Base-by-base conservation (phyloP, 306 rosid genomes). In the Dicorynia guianensis region DNA sequence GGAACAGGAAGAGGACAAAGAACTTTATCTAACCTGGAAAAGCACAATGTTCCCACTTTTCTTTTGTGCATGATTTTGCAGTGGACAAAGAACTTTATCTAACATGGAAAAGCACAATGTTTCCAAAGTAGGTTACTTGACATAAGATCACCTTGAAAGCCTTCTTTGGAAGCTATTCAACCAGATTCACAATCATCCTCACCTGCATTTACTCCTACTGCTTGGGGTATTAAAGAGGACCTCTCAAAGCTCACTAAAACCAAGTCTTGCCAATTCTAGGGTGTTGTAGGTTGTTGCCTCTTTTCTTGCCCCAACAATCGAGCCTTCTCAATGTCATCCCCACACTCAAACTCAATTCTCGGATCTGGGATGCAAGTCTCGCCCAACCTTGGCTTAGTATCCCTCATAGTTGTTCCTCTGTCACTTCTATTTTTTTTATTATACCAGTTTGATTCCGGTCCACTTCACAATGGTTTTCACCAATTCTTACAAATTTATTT, bases 251-350 rank as follows among this genome's bases (percentile, higher is more conserved):
- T 93, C 73, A 87, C 87, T 62, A 82, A 93, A 81, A 80, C 92
- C 76, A 65, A 90, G 1, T 76, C 90, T 30, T 93, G 93, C 42
- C 93, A 93, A 61, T 79, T 93, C 36, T 90, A 92, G 96, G 97
- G 96, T 70, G 96, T 93, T 38, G 96, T 90, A 92, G 96, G 97
- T 93, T 70, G 96, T 93, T 38, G 96, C 97, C 50, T 88, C 97
- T 7, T 93, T 93, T 76, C 93, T 93, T 34, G 97, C 96, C 1
- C 96, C 97, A 5, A 90, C 91, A 0, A 90, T 93, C n/a, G 92
- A 89, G 25, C 63, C 81, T 5, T 0, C 76, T 25, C 30, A 25
- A 25, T 25, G 1, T 25, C 30, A 25, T 25, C 30, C 30, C n/a
- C 69, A 64, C 6, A 54, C 85, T 15, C 64, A 39, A 17, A 34